Evolutionary conservation across 1,284 basidiomycete genomes (phyloP), one percentile per base, ranked within the genome.

Genomic region (Heterobasidion parviporum): DNA sequence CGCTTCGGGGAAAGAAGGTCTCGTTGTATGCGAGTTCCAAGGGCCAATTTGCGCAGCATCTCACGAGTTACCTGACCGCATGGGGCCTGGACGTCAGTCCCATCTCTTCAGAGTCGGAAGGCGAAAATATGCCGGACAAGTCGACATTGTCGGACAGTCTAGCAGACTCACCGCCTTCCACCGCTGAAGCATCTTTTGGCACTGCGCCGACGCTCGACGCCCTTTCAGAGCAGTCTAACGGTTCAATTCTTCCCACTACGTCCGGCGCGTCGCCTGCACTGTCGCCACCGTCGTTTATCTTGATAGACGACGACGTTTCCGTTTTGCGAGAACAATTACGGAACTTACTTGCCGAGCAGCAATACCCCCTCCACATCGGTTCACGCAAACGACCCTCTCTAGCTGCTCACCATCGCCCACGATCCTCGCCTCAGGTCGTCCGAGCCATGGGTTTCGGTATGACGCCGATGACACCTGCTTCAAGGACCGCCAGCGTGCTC

Each of bases 51-150:
- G 93, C 93, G 0, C 87, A 90, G 52, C 92, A 95, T 68, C 75
- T 98, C 32, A 93, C 92, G 38, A 89, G 86, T 62, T 95, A 95
- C 70, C 79, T 97, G 56, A 90, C 89, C n/a, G 82, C 89, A 4
- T 97, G 94, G 94, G 93, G 93, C 15, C 80, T 97, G 80, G 92
- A 96, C 64, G 87, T 97, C 48, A 87, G 82, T 53, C 92, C 93
- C 69, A 78, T 92, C 41, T 85, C 91, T 4, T 78, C 79, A 2
- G 83, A 83, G 57, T 74, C 75, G 8, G 83, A 85, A 53, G 71
- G 68, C 5, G 54, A 61, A 8, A 44, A 59, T 0, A 34, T 61
- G n/a, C 57, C 56, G 26, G 64, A 62, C 2, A 53, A 57, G 5
- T 33, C 51, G 0, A 50, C 54, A 2, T 35, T 59, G n/a, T 43